Base-by-base conservation (phyloP, 1,139 yeast genomes). In the Arxiozyma bovina region DNA sequence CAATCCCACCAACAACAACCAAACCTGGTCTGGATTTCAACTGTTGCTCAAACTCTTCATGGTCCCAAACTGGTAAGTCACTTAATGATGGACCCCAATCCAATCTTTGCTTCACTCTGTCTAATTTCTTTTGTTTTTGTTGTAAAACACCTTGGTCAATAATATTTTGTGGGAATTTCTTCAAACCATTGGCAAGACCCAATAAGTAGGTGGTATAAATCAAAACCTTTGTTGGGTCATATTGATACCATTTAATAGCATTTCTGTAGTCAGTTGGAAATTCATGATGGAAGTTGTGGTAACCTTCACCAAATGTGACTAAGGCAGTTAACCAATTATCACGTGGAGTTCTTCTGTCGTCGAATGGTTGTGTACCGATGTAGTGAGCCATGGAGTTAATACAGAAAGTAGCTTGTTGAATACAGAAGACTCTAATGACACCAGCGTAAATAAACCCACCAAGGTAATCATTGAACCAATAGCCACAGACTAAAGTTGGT, bases 201-300 rank as follows among this genome's bases (percentile, higher is more conserved):
- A 91, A 63, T 71, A 85, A 81, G 56, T 91, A 86, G 67, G 81
- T 74, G 46, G 73, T 51, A 77, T 82, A 89, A 70, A 93, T 91
- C 58, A 82, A 70, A 58, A 85, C 69, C 80, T 93, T 93, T 62
- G 98, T 93, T 63, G 99, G 99, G 73, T 93, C 99, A 73, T 86
- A 93, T 80, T 94, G 99, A 79, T 87, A 93, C 99, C 99, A 94
- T 74, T 83, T 87, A 70, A 93, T 81, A 51, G 99, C 99, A 70
- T 93, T 93, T 78, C 99, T 83, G 81, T 93, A 93, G 77, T 93
- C 99, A 50, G 95, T 83, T 63, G 99, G 99, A 82, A 91, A 93
- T 77, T 94, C 98, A 76, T 93, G 99, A 75, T 93, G 99, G 85
- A 93, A 93, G 77, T 93, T 93, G 75, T 93, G 99, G 81, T 93